A percentile compares a stretch with the other conserved stretches of the same genome.
These are phyloP conservation scores for Curvularia spicifera DNA, from an alignment of 2,329 filamentous ascomycete genomes.

Conservation along the genomic window DNA sequence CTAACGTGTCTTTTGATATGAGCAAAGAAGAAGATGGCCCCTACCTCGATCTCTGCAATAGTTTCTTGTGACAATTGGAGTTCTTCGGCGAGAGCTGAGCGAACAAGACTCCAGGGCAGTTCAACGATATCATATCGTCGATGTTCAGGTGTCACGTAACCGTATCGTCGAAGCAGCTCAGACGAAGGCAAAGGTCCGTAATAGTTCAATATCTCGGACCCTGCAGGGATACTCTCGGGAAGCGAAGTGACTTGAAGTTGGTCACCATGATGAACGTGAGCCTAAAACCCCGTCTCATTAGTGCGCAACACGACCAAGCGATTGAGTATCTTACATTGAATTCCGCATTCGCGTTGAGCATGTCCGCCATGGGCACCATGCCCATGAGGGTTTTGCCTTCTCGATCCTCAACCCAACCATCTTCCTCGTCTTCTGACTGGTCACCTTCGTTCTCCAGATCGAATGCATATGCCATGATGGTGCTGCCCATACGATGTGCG, in stretches of 20 bases:
- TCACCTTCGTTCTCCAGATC: slow-evolving; percentile 30
- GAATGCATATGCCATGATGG: slow-evolving; percentile 35
- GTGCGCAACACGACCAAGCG: neutral
- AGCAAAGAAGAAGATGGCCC: neutral
- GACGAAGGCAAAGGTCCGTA: slow-evolving; percentile 34
- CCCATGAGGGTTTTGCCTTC: slow-evolving; percentile 31
- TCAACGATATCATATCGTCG: slow-evolving; percentile 31
- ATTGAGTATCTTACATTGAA: slow-evolving; percentile 25
- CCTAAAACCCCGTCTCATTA: slow-evolving; percentile 12
- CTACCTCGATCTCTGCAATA: slow-evolving; percentile 13
- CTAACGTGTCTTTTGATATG: neutral
- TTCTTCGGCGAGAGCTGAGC: slow-evolving; percentile 11
- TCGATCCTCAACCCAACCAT: slow-evolving; percentile 34
- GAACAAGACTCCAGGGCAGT: slow-evolving; percentile 23
- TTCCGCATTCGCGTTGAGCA: slow-evolving; percentile 33
- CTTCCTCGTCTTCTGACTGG: slow-evolving; percentile 28
- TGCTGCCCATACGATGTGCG: slow-evolving; percentile 33
- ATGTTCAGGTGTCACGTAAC: slow-evolving; percentile 32
- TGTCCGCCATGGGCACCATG: slow-evolving; percentile 37
- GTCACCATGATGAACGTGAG: slow-evolving; percentile 34
- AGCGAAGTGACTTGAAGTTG: slow-evolving; percentile 11
- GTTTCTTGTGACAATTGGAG: slow-evolving; percentile 13
- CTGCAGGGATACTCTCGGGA: slow-evolving; percentile 7
- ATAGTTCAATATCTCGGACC: slow-evolving; percentile 32
- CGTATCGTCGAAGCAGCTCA: slow-evolving; percentile 31